A percentile compares a stretch with the other conserved stretches of the same genome.
phyloP scores from a whole-genome alignment of 192 early-diverging fungal species.

The Gaertneriomyces semiglobifer region DNA sequence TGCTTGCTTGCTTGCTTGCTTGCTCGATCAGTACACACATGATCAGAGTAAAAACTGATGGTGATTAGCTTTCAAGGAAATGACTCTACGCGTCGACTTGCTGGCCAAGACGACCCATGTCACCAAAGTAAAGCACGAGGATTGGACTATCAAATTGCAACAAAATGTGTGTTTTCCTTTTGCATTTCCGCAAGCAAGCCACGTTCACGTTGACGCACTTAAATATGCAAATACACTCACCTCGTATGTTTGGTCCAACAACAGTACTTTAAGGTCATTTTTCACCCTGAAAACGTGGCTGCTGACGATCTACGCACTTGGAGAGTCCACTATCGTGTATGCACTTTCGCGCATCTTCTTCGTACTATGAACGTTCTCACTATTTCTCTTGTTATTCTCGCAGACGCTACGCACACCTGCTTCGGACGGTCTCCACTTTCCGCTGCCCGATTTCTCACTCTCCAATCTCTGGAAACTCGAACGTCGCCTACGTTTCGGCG shows the following conservation, averaged over 20 bases:
- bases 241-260: too few relatives aligned
- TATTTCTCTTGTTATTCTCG: not conserved
- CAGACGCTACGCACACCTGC: not conserved
- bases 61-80: conserved; percentile 8
- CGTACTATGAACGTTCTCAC: not conserved
- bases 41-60: not conserved
- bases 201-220: too few relatives aligned
- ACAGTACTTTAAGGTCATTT: not conserved
- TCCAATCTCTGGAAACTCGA: not conserved
- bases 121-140: not conserved
- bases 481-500: not conserved
- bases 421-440: not conserved
- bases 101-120: conserved; percentile 2
- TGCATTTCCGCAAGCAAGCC: too few relatives aligned
- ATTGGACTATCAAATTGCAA: not conserved
- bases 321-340: not conserved
- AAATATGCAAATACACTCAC: too few relatives aligned
- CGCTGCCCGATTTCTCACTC: not conserved
- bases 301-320: not conserved
- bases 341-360: not conserved
- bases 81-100: not conserved
- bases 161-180: not conserved
- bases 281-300: too few relatives aligned
- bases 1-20: not conserved
- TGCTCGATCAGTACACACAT: not conserved